Evolutionary conservation across 345 rosid genomes (phyloP), one percentile per base, ranked within the genome.

Genomic region (Populus euphratica): DNA sequence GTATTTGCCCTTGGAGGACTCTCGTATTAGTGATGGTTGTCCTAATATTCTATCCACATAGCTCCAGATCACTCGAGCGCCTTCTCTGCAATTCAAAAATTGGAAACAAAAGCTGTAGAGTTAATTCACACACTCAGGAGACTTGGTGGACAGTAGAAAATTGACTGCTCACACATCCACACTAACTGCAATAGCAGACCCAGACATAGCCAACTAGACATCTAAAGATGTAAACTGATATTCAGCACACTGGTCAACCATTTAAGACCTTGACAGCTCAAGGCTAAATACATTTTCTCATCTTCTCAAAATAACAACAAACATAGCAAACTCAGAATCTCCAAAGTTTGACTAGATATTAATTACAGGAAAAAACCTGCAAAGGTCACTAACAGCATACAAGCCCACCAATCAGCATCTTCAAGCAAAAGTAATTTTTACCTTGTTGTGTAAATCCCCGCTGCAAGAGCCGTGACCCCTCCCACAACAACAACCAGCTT

Each of bases 361-460:
- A 17, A 68, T n/a, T 35, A 27, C 29, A 27, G 31, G 8, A 20
- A 1, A 50, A 50, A 56, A 61, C 70, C 62, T 65, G 20, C 41
- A 69, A 21, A 50, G 43, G 13, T 18, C 21, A 44, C 39, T 54
- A 36, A 43, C 39, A 25, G 18, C 67, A 63, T 12, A 70, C 62
- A 62, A 10, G 17, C 17, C 54, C 65, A 36, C 29, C 8, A 20
- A 62, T 44, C 31, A 14, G 56, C 39, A n/a, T 29, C 29, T 49
- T 47, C 18, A 69, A 8, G 23, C 29, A 9, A 52, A 39, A 31
- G 75, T 67, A 75, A 76, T 5, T 63, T 78, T 80, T 82, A 93
- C 99, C 99, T 90, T 56, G 99, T 93, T 70, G 98, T 93, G 87
- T 96, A 96, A 84, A 96, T 79, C 62, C 99, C 99, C 21, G 98